Evolutionary conservation across 2,329 filamentous ascomycete genomes (phyloP), one percentile per base, ranked within the genome.

Genomic region (Gyromitra esculenta): DNA sequence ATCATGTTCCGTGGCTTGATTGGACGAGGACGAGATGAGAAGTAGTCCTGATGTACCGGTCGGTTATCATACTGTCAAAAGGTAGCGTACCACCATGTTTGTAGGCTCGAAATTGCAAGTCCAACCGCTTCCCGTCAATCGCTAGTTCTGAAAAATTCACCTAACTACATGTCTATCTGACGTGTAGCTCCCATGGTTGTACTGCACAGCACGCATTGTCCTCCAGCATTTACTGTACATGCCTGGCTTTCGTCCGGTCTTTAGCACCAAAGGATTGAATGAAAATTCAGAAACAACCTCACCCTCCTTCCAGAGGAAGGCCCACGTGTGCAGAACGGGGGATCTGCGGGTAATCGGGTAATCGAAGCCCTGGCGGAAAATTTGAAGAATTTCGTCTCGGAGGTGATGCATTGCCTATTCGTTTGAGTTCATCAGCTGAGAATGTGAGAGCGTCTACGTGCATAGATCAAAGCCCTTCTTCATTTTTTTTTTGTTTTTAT

Each of bases 301-400:
- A 45, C 25, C 35, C 64, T 50, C 50, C 18, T 21, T 35, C 25
- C 37, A 67, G 56, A 35, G 25, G 35, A 62, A 13, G 57, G 66
- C 54, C 57, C 72, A 75, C 72, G 72, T 71, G 72, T 64, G 65
- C 60, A 70, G 48, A 35, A 52, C 72, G 72, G 72, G 72, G 64
- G 72, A 75, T 75, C 72, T 64, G 72, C 72, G 65, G 72, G 57
- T 69, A 75, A 75, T 75, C 72, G 72, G 57, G 66, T 41, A 63
- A 56, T 69, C 57, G 57, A 39, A 50, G 60, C 59, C 57, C 37
- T 18, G 64, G 56, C 25, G 68, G 43, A 56, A 71, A 71, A 69
- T 48, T 57, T 56, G 48, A 56, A 63, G 62, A 56, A 45, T 52
- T 56, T 63, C 39, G 13, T 63, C n/a, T 60, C 45, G 56, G 71